Conservation (phyloP, 345 rosid genomes). For the Brassica napus region Da-Ae NC_063440.1:23015501-23016000, state of each 20-base stretch:
- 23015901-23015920: constrained; percentile 58
- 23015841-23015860: constrained; percentile 70
- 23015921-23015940: constrained; percentile 67
- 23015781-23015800: constrained; percentile 78
- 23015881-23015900: constrained; percentile 89
- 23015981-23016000: constrained; percentile 81
- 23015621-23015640: constrained; percentile 10
- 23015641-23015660: constrained; percentile 80
- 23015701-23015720: constrained; percentile 87
- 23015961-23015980: constrained; percentile 95
- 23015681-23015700: constrained; percentile 88
- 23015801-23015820: constrained; percentile 75
- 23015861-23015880: constrained; percentile 83
- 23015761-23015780: constrained; percentile 49
- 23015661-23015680: constrained; percentile 63
- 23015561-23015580: not conserved
- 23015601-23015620: constrained; percentile 2
- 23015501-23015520: not conserved
- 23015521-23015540: not conserved
- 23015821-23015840: constrained; percentile 90
- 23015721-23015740: constrained; percentile 70
- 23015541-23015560: constrained; percentile 7
- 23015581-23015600: not conserved
- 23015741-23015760: constrained; percentile 42
- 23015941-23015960: constrained; percentile 83